Percentiles rank a stretch among this genome's conserved stretches.
phyloP scores from a whole-genome alignment of 352 stramenopile species.

The Phytopythium kandeliae region DNA sequence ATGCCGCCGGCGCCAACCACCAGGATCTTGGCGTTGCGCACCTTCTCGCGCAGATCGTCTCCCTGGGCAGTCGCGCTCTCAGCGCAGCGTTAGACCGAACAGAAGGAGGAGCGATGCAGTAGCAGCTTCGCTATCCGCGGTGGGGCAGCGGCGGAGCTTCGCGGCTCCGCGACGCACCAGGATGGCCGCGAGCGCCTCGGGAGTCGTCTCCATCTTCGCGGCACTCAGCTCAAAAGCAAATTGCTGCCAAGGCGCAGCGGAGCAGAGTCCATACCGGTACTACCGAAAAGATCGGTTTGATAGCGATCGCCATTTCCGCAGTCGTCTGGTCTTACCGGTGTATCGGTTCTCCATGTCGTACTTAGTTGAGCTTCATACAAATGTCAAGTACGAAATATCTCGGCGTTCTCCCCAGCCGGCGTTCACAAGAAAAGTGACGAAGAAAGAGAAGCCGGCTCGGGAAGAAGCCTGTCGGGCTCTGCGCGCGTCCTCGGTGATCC shows the following conservation, averaged over 20 bases:
- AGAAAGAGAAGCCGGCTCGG: constrained; percentile 3
- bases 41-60: constrained; percentile 48
- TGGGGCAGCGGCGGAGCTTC: not conserved
- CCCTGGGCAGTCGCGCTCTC: constrained; percentile 20
- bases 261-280: too few relatives aligned
- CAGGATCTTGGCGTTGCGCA: constrained; percentile 88
- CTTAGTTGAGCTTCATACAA: too few relatives aligned
- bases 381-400: too few relatives aligned
- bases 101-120: too few relatives aligned
- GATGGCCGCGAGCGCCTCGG: constrained; percentile 18
- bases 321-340: too few relatives aligned
- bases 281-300: not conserved
- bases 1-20: constrained; percentile 98
- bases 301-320: too few relatives aligned
- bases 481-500: not conserved
- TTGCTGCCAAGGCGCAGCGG: too few relatives aligned
- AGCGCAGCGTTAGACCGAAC: too few relatives aligned
- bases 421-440: constrained; percentile 1
- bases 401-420: too few relatives aligned
- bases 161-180: constrained; percentile 36
- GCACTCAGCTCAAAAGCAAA: too few relatives aligned
- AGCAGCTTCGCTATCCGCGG: not conserved
- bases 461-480: constrained; percentile 15
- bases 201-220: constrained; percentile 27
- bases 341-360: too few relatives aligned